Conservation (phyloP, 805 yeast genomes). For the Lachancea fermentati region DNA sequence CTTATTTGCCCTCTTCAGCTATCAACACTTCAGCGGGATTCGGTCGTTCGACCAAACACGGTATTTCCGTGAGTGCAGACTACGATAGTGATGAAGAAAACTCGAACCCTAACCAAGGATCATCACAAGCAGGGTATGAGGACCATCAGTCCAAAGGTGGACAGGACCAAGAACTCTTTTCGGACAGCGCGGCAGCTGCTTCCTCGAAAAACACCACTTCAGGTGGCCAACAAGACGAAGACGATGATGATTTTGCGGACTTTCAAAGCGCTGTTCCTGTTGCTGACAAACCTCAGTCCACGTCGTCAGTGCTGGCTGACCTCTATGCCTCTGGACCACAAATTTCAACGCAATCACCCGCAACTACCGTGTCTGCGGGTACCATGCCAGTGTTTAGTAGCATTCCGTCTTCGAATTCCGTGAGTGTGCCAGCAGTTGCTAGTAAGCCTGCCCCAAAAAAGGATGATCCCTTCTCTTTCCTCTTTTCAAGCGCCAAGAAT, state of each 20-base stretch:
- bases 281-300: slow-evolving; percentile 25
- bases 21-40: slow-evolving; percentile 29
- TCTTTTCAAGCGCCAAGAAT: slow-evolving; percentile 61
- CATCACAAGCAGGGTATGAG: neutral
- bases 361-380: slow-evolving; percentile 18
- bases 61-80: slow-evolving; percentile 34
- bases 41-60: slow-evolving; percentile 19
- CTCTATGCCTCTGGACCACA: slow-evolving; percentile 1
- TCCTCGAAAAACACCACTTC: slow-evolving; percentile 8
- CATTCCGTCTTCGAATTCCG: slow-evolving; percentile 15
- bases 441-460: slow-evolving; percentile 36
- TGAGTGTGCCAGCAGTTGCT: slow-evolving; percentile 34
- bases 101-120: slow-evolving; percentile 9
- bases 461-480: slow-evolving; percentile 67
- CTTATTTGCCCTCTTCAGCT: slow-evolving; percentile 20
- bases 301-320: slow-evolving; percentile 3
- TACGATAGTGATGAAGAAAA: slow-evolving; percentile 47
- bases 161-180: slow-evolving; percentile 1
- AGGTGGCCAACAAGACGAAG: slow-evolving; percentile 38
- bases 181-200: slow-evolving; percentile 32
- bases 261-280: slow-evolving; percentile 65
- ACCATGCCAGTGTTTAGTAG: slow-evolving; percentile 10
- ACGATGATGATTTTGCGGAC: slow-evolving; percentile 75
- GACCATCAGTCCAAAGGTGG: neutral
- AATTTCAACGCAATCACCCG: slow-evolving; percentile 14